Base-by-base conservation (phyloP, 2,329 filamentous ascomycete genomes). In the Calonectria naviculata region DNA sequence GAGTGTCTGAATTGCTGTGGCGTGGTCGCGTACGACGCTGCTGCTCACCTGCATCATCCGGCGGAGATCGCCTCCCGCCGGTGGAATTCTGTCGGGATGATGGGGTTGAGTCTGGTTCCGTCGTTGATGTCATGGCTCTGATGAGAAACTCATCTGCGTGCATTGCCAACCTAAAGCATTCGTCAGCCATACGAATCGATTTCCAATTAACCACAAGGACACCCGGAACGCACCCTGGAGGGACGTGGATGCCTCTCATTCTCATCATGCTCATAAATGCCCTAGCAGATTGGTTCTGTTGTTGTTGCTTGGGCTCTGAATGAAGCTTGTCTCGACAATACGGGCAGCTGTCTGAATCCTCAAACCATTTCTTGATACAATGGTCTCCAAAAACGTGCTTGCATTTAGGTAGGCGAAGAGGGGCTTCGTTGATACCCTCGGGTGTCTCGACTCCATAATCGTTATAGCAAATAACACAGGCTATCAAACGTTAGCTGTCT, bases 291-390 rank as follows among this genome's bases (percentile, higher is more conserved):
- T 56, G 52, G 62, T 54, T 15, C 63, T 56, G 52, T 8, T 31
- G 47, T 31, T 62, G 31, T 2, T 74, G 72, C 66, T 79, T 82
- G 9, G 78, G 76, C 69, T 91, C 87, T 2, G 89, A 88, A 3
- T 86, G 88, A 28, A 93, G 83, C 75, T 91, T 90, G 72, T 90
- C 87, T 29, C 91, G 87, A 79, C 91, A 93, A 76, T 92, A 92
- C 0, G 91, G 91, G 74, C 91, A 93, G 66, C 85, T 91, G 74
- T 91, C 87, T 2, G 89, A 89, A 54, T 92, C 89, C 64, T 89
- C 85, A 47, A 93, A 87, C 91, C 91, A 93, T 74, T 89, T 91
- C 78, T 89, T 90, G 73, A 93, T 90, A 79, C 91, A 93, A 74
- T 88, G 85, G 67, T 91, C 86, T 21, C 91, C 91, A 78, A 93